These are phyloP conservation scores for Penicillium silybi DNA, from an alignment of 495 filamentous ascomycete genomes.

Conservation along the genomic window DNA sequence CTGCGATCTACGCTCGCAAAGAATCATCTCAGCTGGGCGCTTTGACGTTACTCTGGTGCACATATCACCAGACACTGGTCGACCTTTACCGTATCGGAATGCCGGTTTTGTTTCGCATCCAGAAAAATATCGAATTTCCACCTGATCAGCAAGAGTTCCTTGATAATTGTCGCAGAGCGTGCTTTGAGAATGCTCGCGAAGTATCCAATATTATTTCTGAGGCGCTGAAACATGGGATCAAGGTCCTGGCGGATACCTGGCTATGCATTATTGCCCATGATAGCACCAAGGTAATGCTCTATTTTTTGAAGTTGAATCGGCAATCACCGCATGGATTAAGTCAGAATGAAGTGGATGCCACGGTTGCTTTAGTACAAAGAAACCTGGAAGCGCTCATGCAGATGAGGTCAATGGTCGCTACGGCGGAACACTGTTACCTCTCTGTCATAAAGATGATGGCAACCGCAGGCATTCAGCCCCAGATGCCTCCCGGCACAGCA, in stretches of 20 bases:
- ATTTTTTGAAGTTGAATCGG: constrained; percentile 9
- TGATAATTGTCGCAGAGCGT: constrained; percentile 8
- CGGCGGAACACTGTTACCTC: constrained; percentile 17
- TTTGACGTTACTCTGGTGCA: constrained; percentile 16
- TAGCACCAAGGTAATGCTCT: constrained; percentile 16
- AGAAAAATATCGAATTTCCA: constrained; percentile 9
- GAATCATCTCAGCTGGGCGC: constrained; percentile 15
- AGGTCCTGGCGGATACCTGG: constrained; percentile 18
- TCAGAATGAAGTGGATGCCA: constrained; percentile 4
- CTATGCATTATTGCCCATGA: constrained; percentile 18
- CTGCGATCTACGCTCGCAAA: constrained; percentile 16
- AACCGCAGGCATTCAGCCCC: constrained; percentile 11
- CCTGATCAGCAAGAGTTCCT: constrained; percentile 11
- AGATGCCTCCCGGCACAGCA: not conserved
- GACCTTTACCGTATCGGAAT: constrained; percentile 20
- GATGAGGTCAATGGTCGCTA: constrained; percentile 20
- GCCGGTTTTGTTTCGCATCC: constrained; percentile 12
- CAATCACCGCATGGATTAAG: not conserved
- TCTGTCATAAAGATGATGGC: constrained; percentile 18
- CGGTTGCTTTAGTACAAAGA: constrained; percentile 4
- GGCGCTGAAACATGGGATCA: constrained; percentile 12
- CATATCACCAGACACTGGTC: constrained; percentile 16
- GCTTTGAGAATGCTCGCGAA: constrained; percentile 10
- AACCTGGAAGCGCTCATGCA: constrained; percentile 16
- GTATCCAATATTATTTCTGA: constrained; percentile 12